Evolutionary conservation across 495 filamentous ascomycete species (phyloP).

Genomic region (Podospora anserina): DNA sequence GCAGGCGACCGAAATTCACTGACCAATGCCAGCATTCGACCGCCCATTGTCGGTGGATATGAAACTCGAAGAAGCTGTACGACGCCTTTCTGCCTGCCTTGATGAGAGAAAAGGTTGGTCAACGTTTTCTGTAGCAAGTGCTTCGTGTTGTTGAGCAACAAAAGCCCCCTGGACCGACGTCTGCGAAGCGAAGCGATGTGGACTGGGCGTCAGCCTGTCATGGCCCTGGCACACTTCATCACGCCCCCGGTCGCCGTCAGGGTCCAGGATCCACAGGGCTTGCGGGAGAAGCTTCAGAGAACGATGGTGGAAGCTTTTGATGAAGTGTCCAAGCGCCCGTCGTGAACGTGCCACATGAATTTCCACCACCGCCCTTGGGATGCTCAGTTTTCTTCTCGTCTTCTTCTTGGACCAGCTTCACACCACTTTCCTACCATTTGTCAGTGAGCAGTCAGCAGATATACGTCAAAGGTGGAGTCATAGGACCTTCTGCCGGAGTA

Average conservation of each 20-base stretch:
- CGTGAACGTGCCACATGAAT: background rate
- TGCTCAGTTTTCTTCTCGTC: background rate
- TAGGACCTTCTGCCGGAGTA: constrained; percentile 5
- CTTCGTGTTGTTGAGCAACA: background rate
- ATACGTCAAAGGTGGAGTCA: background rate
- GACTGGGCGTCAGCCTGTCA: background rate
- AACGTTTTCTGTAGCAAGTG: background rate
- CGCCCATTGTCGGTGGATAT: background rate
- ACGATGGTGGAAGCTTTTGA: constrained; percentile 20
- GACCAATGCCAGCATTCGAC: background rate
- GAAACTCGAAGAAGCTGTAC: background rate
- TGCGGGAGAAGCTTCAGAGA: constrained; percentile 23
- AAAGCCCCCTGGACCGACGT: background rate
- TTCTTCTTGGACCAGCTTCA: background rate
- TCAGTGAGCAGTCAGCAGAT: background rate
- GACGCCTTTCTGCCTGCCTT: background rate
- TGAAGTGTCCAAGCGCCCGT: background rate
- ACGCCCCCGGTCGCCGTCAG: background rate
- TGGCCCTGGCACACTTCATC: constrained; percentile 16
- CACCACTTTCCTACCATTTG: background rate
- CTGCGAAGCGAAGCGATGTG: background rate
- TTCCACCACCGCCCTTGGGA: background rate
- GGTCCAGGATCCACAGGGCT: constrained; percentile 11
- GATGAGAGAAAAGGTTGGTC: background rate
- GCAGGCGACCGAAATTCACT: background rate